phyloP scores from a whole-genome alignment of 2,329 filamentous ascomycete species.

The Fusarium luffae region DNA sequence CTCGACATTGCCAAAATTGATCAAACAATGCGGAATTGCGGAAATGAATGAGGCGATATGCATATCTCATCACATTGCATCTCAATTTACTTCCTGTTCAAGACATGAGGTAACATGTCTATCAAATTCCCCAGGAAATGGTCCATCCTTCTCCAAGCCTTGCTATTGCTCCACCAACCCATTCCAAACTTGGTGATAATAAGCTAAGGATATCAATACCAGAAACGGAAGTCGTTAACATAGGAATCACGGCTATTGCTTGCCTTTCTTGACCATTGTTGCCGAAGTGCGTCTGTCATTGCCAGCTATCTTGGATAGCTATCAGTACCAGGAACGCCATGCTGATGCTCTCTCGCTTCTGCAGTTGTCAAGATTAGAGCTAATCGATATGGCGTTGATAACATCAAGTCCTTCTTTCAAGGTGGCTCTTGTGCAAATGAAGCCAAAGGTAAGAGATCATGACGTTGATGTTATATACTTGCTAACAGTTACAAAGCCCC shows the following conservation, averaged over 20 bases:
- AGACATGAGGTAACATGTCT: not conserved
- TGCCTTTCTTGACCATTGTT: not conserved
- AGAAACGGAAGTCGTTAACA: slow-evolving; percentile 7
- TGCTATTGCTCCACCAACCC: slow-evolving; percentile 15
- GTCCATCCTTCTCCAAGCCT: not conserved
- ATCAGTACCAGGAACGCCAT: not conserved
- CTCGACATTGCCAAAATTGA: not conserved
- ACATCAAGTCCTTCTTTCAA: slow-evolving; percentile 23
- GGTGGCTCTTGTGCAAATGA: slow-evolving; percentile 40
- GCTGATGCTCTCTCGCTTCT: not conserved
- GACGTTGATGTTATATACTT: not conserved
- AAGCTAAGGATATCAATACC: slow-evolving; percentile 28
- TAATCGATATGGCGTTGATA: slow-evolving; percentile 22
- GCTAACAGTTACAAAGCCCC: slow-evolving; percentile 28
- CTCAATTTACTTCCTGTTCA: not conserved
- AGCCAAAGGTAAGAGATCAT: slow-evolving; percentile 29
- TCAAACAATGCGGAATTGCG: not conserved
- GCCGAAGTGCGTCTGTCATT: not conserved
- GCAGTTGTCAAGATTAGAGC: not conserved
- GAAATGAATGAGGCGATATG: not conserved
- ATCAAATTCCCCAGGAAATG: not conserved
- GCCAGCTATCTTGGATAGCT: not conserved
- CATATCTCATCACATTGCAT: not conserved
- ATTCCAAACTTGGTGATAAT: slow-evolving; percentile 15
- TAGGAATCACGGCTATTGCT: slow-evolving; percentile 3